phyloP scores from a whole-genome alignment of 2,329 filamentous ascomycete genomes.

The Colletotrichum limetticola region DNA sequence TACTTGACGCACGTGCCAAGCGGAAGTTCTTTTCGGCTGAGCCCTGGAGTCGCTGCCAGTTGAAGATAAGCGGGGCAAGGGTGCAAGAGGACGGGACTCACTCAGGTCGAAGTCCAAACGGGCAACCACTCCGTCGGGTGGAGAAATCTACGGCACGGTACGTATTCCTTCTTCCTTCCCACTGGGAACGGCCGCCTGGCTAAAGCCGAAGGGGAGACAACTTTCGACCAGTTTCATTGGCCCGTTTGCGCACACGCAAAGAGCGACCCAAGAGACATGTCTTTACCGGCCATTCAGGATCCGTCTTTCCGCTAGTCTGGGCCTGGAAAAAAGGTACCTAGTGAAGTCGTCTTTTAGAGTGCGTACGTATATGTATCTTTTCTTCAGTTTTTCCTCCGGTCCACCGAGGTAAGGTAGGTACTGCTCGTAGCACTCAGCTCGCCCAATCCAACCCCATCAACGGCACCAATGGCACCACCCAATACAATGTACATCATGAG shows the following conservation, averaged over 20 bases:
- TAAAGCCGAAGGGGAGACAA: conserved; percentile 19
- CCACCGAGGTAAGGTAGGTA: not conserved
- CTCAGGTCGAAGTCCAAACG: conserved; percentile 14
- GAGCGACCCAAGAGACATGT: not conserved
- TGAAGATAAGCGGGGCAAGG: not conserved
- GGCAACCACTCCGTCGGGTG: conserved; percentile 23
- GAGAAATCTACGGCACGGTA: not conserved
- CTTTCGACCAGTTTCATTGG: conserved; percentile 10
- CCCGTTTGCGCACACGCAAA: conserved; percentile 27
- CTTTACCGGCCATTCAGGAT: not conserved
- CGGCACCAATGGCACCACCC: not conserved
- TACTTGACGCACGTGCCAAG: not conserved
- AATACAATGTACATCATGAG: conserved; percentile 6
- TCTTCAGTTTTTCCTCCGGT: not conserved
- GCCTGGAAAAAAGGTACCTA: no score
- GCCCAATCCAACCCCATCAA: conserved; percentile 6
- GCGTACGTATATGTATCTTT: not conserved
- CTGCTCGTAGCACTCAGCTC: conserved; percentile 1
- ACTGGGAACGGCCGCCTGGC: conserved; percentile 4
- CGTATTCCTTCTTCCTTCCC: not conserved
- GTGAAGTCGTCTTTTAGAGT: not conserved
- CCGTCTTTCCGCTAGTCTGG: not conserved
- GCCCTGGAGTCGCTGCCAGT: not conserved
- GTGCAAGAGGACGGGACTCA: not conserved
- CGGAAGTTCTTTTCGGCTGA: not conserved